phyloP scores from a whole-genome alignment of 257 asterid species.

The Przewalskia tangutica region DNA sequence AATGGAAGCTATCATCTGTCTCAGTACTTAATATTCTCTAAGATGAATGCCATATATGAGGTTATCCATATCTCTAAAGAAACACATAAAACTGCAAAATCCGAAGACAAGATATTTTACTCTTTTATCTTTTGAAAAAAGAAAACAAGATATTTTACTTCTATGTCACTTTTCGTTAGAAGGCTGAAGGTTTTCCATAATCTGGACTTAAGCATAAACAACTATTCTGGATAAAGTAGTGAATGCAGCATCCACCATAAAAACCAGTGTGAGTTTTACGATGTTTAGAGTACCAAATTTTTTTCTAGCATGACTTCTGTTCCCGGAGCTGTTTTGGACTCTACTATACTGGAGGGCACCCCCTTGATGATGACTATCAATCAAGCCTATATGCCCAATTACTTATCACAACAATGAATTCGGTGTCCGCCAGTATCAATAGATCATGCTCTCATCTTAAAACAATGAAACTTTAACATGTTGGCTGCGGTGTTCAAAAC shows the following conservation, averaged over 20 bases:
- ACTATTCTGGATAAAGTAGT: background rate
- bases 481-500: background rate
- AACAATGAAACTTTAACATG: background rate
- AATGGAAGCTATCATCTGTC: background rate
- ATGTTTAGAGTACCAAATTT: background rate
- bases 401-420: background rate
- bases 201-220: background rate
- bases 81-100: background rate
- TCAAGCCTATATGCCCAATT: background rate
- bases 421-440: background rate
- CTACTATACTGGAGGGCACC: background rate
- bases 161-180: background rate
- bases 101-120: background rate
- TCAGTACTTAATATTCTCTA: background rate
- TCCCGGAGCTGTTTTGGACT: background rate
- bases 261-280: background rate
- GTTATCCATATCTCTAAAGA: background rate
- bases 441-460: background rate
- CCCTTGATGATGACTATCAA: conserved; percentile 1
- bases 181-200: background rate
- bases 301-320: background rate
- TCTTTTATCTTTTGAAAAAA: background rate
- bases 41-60: background rate
- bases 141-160: background rate
- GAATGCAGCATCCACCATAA: conserved; percentile 1